Evolutionary conservation across 2,329 filamentous ascomycete genomes (phyloP).

Genomic region (Allantophomopsis lycopodina): DNA sequence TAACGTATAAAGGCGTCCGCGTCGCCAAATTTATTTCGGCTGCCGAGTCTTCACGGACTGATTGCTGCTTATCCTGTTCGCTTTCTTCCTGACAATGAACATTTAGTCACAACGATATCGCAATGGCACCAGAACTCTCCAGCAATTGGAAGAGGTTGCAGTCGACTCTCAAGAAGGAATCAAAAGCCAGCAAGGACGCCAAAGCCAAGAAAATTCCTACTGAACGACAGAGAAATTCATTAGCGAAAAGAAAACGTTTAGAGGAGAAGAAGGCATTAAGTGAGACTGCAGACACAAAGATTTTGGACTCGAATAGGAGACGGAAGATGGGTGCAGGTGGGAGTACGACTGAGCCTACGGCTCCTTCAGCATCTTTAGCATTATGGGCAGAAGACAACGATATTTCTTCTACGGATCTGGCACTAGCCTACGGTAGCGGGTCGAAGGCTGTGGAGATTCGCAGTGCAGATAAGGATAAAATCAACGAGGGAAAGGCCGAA

Average conservation of each 20-base stretch:
- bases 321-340: slow-evolving; percentile 31
- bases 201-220: slow-evolving; percentile 18
- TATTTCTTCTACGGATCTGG: slow-evolving; percentile 43
- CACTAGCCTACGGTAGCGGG: slow-evolving; percentile 46
- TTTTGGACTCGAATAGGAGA: not conserved
- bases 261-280: slow-evolving; percentile 8
- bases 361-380: slow-evolving; percentile 38
- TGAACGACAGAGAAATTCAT: slow-evolving; percentile 15
- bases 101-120: not conserved
- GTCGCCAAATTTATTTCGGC: no score
- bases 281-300: slow-evolving; percentile 3
- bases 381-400: slow-evolving; percentile 48
- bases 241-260: slow-evolving; percentile 18
- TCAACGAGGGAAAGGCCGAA: slow-evolving; percentile 49
- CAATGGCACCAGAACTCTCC: slow-evolving; percentile 29
- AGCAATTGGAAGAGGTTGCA: slow-evolving; percentile 74
- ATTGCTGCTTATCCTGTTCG: no score
- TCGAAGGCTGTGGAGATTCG: slow-evolving; percentile 33
- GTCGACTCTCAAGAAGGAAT: slow-evolving; percentile 35
- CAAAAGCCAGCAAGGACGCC: slow-evolving; percentile 14
- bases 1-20: no score
- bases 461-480: slow-evolving; percentile 29
- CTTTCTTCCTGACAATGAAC: no score
- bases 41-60: no score
- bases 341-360: slow-evolving; percentile 33